phyloP scores from a whole-genome alignment of 2,329 filamentous ascomycete species.

The Dothidotthia symphoricarpi region DNA sequence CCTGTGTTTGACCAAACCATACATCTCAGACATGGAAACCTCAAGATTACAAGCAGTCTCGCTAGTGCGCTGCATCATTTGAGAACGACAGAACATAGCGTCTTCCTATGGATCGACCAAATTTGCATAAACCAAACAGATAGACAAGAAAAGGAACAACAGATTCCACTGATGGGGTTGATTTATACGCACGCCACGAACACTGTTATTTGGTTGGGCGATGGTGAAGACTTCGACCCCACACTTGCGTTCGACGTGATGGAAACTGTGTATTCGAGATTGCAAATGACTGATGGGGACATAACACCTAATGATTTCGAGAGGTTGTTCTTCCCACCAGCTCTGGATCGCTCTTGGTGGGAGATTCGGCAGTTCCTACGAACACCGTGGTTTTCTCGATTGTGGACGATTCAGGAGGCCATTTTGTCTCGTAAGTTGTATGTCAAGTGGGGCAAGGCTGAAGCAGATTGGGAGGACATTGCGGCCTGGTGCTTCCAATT shows the following conservation, averaged over 20 bases:
- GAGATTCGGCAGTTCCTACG: constrained; percentile 16
- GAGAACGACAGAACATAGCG: constrained; percentile 13
- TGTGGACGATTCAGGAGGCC: constrained; percentile 29
- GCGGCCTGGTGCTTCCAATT: constrained; percentile 17
- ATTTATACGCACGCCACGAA: constrained; percentile 27
- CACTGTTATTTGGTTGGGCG: constrained; percentile 31
- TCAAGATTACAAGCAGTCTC: constrained; percentile 20
- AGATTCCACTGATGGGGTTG: constrained; percentile 26
- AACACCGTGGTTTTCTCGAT: constrained; percentile 20
- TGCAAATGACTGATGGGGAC: constrained; percentile 15
- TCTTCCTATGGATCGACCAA: constrained; percentile 28
- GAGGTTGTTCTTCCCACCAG: constrained; percentile 14
- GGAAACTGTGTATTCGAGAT: constrained; percentile 10
- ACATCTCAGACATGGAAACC: constrained; percentile 3
- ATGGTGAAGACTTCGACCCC: constrained; percentile 16
- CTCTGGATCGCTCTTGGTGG: constrained; percentile 12
- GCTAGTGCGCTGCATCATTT: constrained; percentile 17
- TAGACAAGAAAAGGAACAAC: constrained; percentile 20
- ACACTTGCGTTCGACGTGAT: constrained; percentile 16
- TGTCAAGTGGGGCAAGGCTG: constrained; percentile 17
- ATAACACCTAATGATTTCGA: constrained; percentile 17
- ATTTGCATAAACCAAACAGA: constrained; percentile 24
- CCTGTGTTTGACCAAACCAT: constrained; percentile 15
- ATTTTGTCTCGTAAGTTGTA: constrained; percentile 17
- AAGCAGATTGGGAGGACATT: constrained; percentile 22